These are phyloP conservation scores for Salix viminalis DNA, from an alignment of 345 rosid genomes.

Conservation along the genomic window DNA sequence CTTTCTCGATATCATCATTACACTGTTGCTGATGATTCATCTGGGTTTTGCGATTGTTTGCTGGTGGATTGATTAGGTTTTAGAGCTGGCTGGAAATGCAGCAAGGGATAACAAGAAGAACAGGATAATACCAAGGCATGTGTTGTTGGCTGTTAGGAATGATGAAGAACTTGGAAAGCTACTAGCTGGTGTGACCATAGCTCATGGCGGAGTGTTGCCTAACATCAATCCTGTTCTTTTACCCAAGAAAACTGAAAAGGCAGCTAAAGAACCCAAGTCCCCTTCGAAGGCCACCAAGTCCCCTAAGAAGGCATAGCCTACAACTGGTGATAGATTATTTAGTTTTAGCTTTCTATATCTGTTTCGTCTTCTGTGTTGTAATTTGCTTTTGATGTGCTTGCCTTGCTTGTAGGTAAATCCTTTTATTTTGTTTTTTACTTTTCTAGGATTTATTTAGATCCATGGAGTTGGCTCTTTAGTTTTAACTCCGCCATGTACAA, in stretches of 20 bases:
- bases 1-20: neutral
- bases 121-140: constrained; percentile 40
- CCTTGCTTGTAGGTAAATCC: neutral
- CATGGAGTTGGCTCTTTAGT: too few species aligned
- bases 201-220: constrained; percentile 41
- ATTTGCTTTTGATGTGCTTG: neutral
- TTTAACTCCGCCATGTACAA: neutral
- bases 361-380: neutral
- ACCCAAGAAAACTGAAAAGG: constrained; percentile 37
- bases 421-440: neutral
- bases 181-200: constrained; percentile 42
- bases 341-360: neutral
- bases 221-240: constrained; percentile 40
- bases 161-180: constrained; percentile 42
- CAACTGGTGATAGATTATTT: neutral
- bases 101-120: constrained; percentile 45
- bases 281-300: constrained; percentile 38
- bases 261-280: constrained; percentile 31
- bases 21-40: neutral
- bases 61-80: constrained; percentile 14
- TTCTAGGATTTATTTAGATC: neutral
- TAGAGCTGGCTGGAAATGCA: constrained; percentile 42
- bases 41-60: neutral
- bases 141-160: constrained; percentile 37
- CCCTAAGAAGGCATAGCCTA: constrained; percentile 33